These are phyloP conservation scores for Saccharum officinarum DNA, from an alignment of 176 grass and related monocot species.

Conservation along the genomic window DNA sequence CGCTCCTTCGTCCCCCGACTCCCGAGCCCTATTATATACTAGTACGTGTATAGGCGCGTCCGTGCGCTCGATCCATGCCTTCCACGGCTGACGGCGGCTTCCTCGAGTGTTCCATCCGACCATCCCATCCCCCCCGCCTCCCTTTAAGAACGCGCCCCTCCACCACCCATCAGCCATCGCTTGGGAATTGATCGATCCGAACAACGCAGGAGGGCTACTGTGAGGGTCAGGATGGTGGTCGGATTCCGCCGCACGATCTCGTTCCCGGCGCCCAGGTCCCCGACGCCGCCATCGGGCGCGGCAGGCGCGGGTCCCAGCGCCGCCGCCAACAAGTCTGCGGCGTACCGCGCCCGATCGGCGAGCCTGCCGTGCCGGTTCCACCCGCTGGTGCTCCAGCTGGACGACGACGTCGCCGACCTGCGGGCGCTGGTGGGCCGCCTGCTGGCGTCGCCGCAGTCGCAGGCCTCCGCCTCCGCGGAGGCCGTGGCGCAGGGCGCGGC, in stretches of 20 bases:
- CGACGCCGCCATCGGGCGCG: background rate
- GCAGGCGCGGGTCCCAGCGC: background rate
- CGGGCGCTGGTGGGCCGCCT: conserved; percentile 12
- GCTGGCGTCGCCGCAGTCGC: background rate
- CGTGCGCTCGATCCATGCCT: conserved; percentile 7
- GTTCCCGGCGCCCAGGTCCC: conserved; percentile 48
- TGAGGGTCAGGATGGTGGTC: conserved; percentile 28
- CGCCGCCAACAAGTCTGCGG: conserved; percentile 4
- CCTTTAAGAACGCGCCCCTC: too few relatives aligned
- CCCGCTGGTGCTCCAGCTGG: conserved; percentile 61
- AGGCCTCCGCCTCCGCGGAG: background rate
- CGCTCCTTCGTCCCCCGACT: background rate
- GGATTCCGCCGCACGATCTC: conserved; percentile 72
- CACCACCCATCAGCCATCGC: too few relatives aligned
- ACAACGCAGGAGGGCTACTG: background rate
- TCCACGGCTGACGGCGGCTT: too few relatives aligned
- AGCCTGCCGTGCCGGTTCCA: conserved; percentile 82
- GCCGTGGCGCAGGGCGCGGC: conserved; percentile 29
- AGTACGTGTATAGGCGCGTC: background rate
- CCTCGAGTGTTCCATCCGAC: too few relatives aligned
- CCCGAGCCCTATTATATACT: background rate
- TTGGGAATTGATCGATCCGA: background rate
- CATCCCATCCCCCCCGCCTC: too few relatives aligned
- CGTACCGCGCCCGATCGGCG: conserved; percentile 60
- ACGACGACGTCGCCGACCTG: conserved; percentile 61